Evolutionary conservation across 257 asterid genomes (phyloP).

Genomic region (Penstemon davidsonii): DNA sequence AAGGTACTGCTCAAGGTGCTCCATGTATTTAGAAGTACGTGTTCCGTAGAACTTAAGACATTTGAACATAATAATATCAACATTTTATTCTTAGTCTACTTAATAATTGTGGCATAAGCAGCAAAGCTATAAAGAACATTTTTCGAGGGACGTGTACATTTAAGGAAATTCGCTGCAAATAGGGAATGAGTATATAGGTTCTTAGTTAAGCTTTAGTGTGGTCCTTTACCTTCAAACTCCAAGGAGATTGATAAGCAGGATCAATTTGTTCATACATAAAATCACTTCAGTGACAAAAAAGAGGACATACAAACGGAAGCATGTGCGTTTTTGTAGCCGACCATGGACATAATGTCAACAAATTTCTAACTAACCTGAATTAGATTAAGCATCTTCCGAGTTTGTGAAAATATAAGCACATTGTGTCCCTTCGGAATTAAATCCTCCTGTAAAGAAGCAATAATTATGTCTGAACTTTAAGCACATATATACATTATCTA

Average conservation of each 20-base stretch:
- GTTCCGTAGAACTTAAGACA: neutral
- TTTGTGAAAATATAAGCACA: conserved; percentile 93
- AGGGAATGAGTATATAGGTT: neutral
- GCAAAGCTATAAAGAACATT: neutral
- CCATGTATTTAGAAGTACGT: neutral
- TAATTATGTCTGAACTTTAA: conserved; percentile 1
- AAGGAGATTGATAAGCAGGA: conserved; percentile 6
- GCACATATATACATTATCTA: conserved; percentile 5
- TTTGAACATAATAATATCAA: neutral
- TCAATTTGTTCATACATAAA: no score
- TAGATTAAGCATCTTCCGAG: conserved; percentile 86
- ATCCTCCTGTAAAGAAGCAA: conserved; percentile 55
- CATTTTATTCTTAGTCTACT: neutral
- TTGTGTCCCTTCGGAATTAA: conserved; percentile 85
- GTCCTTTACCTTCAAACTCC: neutral
- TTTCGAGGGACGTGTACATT: conserved; percentile 4
- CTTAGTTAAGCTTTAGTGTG: conserved; percentile 16
- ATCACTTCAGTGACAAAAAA: neutral
- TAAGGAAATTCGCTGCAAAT: neutral
- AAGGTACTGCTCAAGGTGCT: conserved; percentile 5
- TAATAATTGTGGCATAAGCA: neutral
- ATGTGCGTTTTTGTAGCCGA: conserved; percentile 12
- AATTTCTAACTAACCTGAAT: conserved; percentile 60
- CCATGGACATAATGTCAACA: conserved; percentile 18
- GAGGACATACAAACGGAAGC: conserved; percentile 10